Percentiles rank a stretch among this genome's conserved stretches.
phyloP scores from a whole-genome alignment of 148 eudicot species.

The Tetragonia tetragonoides region DNA sequence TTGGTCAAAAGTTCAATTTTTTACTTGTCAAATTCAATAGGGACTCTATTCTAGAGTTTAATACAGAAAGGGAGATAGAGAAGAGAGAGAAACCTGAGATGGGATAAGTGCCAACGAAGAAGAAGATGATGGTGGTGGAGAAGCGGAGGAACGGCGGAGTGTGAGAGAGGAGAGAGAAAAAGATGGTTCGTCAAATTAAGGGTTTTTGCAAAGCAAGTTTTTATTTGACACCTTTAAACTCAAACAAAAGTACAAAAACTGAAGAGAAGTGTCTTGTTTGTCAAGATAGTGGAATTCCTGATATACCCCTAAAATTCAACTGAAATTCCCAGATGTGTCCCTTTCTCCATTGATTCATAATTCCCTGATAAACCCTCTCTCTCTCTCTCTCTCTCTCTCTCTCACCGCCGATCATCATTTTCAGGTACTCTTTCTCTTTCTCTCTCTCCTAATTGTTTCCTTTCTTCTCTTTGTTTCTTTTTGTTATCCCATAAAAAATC shows the following conservation, averaged over 20 bases:
- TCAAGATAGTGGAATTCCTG: neutral
- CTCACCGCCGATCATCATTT: neutral
- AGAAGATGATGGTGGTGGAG: neutral
- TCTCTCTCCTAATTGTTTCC: neutral
- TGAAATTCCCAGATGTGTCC: neutral
- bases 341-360: too few species aligned
- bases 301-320: neutral
- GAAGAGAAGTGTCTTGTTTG: too few species aligned
- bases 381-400: neutral
- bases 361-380: neutral
- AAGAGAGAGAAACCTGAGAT: neutral
- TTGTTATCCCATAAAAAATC: neutral
- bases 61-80: neutral
- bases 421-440: neutral
- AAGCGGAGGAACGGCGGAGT: neutral
- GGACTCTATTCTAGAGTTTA: neutral
- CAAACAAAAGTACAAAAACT: too few species aligned
- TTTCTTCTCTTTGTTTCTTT: neutral
- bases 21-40: neutral
- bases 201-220: too few species aligned
- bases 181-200: too few species aligned
- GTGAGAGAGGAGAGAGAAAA: neutral
- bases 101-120: neutral
- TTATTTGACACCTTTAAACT: too few species aligned
- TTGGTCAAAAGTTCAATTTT: neutral